A percentile compares a stretch with the other conserved stretches of the same genome.
These are phyloP conservation scores for Hemisphaericaspora subhashii DNA, from an alignment of 1,139 yeast genomes.

Conservation along the genomic window DNA sequence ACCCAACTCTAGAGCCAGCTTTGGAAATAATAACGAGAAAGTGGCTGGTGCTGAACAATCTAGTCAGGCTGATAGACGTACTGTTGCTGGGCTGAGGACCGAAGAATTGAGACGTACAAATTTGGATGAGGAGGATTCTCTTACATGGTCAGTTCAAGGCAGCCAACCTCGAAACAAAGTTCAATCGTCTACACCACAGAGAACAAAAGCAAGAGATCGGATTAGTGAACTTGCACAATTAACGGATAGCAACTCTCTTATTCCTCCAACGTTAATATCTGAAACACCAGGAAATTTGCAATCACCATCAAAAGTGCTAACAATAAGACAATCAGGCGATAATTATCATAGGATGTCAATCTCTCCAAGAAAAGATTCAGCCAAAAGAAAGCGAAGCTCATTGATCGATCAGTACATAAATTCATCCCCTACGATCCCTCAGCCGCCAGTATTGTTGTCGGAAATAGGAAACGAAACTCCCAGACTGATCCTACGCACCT, in stretches of 20 bases:
- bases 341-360: constrained; percentile 35
- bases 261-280: constrained; percentile 19
- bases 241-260: neutral
- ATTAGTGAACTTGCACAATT: neutral
- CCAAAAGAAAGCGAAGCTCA: constrained; percentile 31
- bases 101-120: too few relatives aligned
- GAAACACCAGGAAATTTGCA: constrained; percentile 8
- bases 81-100: too few relatives aligned
- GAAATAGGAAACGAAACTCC: constrained; percentile 18
- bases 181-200: constrained; percentile 41
- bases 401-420: constrained; percentile 43
- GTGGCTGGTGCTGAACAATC: constrained; percentile 1
- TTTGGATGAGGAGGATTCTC: constrained; percentile 37
- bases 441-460: constrained; percentile 43
- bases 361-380: constrained; percentile 31
- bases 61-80: constrained; percentile 4
- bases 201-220: constrained; percentile 17
- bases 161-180: constrained; percentile 21
- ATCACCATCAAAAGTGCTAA: constrained; percentile 10
- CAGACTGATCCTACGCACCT: neutral
- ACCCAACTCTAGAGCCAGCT: constrained; percentile 12
- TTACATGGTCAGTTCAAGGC: constrained; percentile 40
- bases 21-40: constrained; percentile 15
- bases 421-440: constrained; percentile 54
- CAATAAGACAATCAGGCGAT: constrained; percentile 35